phyloP scores from a whole-genome alignment of 116 monocot species.

The Zostera marina region DNA sequence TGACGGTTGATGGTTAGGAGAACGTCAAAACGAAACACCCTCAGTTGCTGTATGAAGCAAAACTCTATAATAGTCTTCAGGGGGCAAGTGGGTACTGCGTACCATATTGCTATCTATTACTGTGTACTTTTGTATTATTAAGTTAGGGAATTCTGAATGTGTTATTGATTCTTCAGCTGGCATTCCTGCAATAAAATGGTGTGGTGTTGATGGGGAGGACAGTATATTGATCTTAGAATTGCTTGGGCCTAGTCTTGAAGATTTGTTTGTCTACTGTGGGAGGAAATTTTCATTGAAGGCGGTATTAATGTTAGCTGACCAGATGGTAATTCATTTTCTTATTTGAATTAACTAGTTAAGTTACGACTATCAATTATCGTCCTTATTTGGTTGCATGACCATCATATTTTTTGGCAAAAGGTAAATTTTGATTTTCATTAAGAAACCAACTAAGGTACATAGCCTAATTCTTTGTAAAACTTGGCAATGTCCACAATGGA shows the following conservation, averaged over 20 bases:
- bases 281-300: slow-evolving; percentile 85
- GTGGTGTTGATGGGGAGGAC: slow-evolving; percentile 71
- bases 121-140: not conserved
- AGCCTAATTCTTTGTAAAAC: too few species aligned
- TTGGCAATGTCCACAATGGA: too few species aligned
- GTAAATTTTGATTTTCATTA: too few species aligned
- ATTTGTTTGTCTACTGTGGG: slow-evolving; percentile 84
- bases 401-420: too few species aligned
- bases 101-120: slow-evolving; percentile 1
- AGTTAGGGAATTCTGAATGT: not conserved
- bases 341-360: not conserved
- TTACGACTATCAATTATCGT: not conserved
- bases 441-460: too few species aligned
- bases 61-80: slow-evolving; percentile 81
- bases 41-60: slow-evolving; percentile 89
- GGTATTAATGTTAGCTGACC: slow-evolving; percentile 93
- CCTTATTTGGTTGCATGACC: too few species aligned
- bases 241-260: slow-evolving; percentile 92
- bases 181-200: slow-evolving; percentile 76
- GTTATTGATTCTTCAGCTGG: slow-evolving; percentile 39
- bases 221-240: slow-evolving; percentile 84
- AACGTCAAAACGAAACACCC: slow-evolving; percentile 83
- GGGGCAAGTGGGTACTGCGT: slow-evolving; percentile 69
- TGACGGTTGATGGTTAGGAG: slow-evolving; percentile 34
- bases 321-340: slow-evolving; percentile 49